Evolutionary conservation across 2,329 filamentous ascomycete genomes (phyloP).

Genomic region (Pestalotiopsis sp.): DNA sequence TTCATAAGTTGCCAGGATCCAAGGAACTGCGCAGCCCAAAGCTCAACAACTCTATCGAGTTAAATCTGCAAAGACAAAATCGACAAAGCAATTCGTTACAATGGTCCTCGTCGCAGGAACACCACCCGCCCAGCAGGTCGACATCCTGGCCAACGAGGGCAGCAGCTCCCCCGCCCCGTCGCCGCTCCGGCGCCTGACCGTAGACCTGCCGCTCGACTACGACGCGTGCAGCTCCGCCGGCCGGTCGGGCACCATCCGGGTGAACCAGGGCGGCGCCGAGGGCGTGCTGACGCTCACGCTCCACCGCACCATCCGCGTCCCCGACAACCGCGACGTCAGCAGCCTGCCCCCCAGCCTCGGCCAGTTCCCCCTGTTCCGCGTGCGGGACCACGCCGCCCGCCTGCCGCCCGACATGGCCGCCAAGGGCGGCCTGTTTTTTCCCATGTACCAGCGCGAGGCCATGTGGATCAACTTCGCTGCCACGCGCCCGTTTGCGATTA

Average conservation of each 20-base stretch:
- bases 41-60: not conserved
- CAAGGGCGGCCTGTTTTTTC: constrained; percentile 48
- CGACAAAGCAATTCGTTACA: not conserved
- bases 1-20: too few species aligned
- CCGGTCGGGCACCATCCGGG: not conserved
- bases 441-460: constrained; percentile 47
- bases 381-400: constrained; percentile 31
- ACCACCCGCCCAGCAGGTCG: not conserved
- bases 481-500: constrained; percentile 33
- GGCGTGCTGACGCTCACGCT: constrained; percentile 37
- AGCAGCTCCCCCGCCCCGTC: not conserved
- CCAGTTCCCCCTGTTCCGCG: constrained; percentile 40
- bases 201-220: not conserved
- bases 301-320: constrained; percentile 44
- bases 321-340: constrained; percentile 36
- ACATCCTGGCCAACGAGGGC: not conserved
- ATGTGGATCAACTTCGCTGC: constrained; percentile 41
- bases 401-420: constrained; percentile 37
- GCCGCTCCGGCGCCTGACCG: not conserved
- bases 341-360: constrained; percentile 40
- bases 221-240: too few species aligned
- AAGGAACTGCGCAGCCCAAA: not conserved
- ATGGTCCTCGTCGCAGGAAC: not conserved
- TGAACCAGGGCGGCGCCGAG: not conserved
- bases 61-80: not conserved